Percentiles rank a stretch among this genome's conserved stretches.
Evolutionary conservation across 768 basidiomycete genomes (phyloP).

Genomic region (Suillus subalutaceus): DNA sequence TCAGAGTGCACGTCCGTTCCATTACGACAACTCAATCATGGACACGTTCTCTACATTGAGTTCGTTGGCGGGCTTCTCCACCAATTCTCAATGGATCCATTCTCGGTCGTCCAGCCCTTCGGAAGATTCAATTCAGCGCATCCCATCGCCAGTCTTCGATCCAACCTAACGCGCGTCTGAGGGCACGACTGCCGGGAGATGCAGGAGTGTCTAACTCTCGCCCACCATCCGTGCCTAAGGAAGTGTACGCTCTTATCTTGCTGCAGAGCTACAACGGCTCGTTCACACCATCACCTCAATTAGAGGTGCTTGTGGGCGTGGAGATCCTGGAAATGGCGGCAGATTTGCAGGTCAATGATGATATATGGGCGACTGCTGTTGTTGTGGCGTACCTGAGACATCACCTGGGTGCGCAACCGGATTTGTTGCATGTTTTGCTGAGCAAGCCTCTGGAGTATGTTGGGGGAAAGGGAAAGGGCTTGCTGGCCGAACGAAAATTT

Average conservation of each 20-base stretch:
- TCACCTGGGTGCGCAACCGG: constrained; percentile 38
- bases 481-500: constrained; percentile 12
- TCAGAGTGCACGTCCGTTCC: constrained; percentile 12
- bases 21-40: constrained; percentile 32
- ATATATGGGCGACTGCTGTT: constrained; percentile 54
- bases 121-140: constrained; percentile 30
- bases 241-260: constrained; percentile 40
- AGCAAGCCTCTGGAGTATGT: constrained; percentile 47
- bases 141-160: constrained; percentile 35
- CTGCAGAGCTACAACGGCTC: constrained; percentile 53
- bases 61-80: constrained; percentile 43
- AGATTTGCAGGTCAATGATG: constrained; percentile 30
- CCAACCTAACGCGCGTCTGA: constrained; percentile 13
- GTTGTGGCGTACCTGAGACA: constrained; percentile 48
- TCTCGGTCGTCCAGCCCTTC: constrained; percentile 25
- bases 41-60: constrained; percentile 51
- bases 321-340: constrained; percentile 33
- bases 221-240: constrained; percentile 19
- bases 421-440: constrained; percentile 44
- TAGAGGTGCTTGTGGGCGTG: constrained; percentile 41
- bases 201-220: not conserved
- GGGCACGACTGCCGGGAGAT: not conserved
- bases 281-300: constrained; percentile 35
- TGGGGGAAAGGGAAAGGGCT: constrained; percentile 10
- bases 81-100: constrained; percentile 36